These are phyloP conservation scores for Apiotrichum gamsii DNA, from an alignment of 1,284 basidiomycete species.

Conservation along the genomic window DNA sequence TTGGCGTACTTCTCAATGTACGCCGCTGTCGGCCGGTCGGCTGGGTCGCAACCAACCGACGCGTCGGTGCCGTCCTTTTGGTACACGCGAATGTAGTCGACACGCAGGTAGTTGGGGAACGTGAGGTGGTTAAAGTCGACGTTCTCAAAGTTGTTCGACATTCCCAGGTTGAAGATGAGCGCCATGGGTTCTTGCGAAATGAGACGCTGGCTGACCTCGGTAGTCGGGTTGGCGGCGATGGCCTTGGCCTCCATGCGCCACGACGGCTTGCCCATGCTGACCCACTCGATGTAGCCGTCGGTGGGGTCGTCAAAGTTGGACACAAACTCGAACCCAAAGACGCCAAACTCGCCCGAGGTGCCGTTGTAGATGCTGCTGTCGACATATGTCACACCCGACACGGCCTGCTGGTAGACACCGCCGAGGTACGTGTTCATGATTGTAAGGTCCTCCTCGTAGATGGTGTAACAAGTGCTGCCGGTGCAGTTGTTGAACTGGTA, in stretches of 20 bases:
- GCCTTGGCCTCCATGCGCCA: conserved; percentile 55
- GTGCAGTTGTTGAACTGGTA: conserved; percentile 56
- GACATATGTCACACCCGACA: conserved; percentile 59
- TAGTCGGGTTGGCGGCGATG: conserved; percentile 54
- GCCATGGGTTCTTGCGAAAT: conserved; percentile 69
- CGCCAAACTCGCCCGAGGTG: conserved; percentile 22
- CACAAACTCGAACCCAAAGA: conserved; percentile 67
- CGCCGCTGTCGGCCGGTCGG: conserved; percentile 43
- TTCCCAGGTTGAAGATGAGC: conserved; percentile 47
- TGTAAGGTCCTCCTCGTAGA: conserved; percentile 49
- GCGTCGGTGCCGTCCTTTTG: conserved; percentile 45
- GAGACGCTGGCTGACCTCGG: conserved; percentile 58
- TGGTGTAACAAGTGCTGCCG: conserved; percentile 43
- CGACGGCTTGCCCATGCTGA: conserved; percentile 53
- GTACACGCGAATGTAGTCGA: conserved; percentile 51
- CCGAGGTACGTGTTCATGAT: conserved; percentile 70
- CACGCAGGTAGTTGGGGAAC: conserved; percentile 48
- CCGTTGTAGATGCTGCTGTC: conserved; percentile 53
- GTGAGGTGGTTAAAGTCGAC: conserved; percentile 44
- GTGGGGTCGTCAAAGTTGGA: conserved; percentile 54
- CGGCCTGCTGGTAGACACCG: conserved; percentile 69
- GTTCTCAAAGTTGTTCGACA: conserved; percentile 49
- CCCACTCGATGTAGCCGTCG: conserved; percentile 63
- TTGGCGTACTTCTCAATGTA: conserved; percentile 39
- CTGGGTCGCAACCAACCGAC: conserved; percentile 42